Evolutionary conservation across 805 yeast species (phyloP).

Genomic region (Dipodascus geniculatus): DNA sequence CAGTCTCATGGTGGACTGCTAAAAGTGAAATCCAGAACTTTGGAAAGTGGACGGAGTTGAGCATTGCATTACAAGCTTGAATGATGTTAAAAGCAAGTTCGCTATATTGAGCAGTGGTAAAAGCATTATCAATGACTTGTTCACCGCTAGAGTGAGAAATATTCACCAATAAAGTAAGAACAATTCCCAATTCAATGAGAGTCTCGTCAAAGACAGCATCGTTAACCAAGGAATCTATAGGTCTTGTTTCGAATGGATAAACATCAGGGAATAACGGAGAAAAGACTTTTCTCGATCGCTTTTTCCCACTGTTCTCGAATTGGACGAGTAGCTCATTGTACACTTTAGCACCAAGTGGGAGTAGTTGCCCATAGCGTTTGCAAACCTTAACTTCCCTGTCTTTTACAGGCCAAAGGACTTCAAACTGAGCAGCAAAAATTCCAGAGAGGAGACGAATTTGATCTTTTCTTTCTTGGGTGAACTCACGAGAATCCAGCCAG

Average conservation of each 20-base stretch:
- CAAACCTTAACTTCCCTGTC: constrained; percentile 16
- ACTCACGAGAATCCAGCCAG: constrained; percentile 15
- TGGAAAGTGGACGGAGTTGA: constrained; percentile 22
- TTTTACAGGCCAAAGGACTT: constrained; percentile 21
- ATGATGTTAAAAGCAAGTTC: constrained; percentile 20
- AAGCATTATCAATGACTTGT: constrained; percentile 10
- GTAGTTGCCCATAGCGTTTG: constrained; percentile 20
- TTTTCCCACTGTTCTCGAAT: constrained; percentile 34
- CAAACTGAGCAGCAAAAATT: constrained; percentile 21
- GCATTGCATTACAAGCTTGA: constrained; percentile 19
- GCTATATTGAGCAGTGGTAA: constrained; percentile 18
- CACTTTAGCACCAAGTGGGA: constrained; percentile 21
- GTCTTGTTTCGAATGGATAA: constrained; percentile 50
- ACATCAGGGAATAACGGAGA: constrained; percentile 43
- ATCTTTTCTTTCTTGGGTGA: constrained; percentile 14
- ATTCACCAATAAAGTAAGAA: constrained; percentile 28
- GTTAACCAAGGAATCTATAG: constrained; percentile 64
- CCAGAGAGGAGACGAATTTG: constrained; percentile 19
- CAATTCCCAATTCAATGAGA: constrained; percentile 55
- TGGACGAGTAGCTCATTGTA: constrained; percentile 17
- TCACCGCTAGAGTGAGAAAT: constrained; percentile 13
- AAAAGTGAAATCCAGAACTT: constrained; percentile 60
- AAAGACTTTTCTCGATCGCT: constrained; percentile 50
- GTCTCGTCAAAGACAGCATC: constrained; percentile 62
- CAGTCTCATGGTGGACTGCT: constrained; percentile 21